Evolutionary conservation across 768 basidiomycete genomes (phyloP).

Genomic region (Trametes punicea): DNA sequence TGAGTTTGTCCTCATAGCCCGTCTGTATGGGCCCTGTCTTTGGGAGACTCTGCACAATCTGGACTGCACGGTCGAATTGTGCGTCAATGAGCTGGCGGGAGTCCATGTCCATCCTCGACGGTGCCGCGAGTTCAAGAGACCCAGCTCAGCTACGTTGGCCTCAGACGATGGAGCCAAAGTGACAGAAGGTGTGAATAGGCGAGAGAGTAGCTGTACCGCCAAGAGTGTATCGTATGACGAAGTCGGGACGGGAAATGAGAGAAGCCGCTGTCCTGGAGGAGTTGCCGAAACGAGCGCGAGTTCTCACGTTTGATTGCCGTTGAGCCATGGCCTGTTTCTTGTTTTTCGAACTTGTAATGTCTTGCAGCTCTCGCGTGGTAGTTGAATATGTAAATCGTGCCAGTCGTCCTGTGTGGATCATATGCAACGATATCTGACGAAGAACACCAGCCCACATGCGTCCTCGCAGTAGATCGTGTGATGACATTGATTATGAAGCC

Average conservation of each 20-base stretch:
- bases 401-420: too few species aligned
- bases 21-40: constrained; percentile 96
- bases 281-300: constrained; percentile 2
- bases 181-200: not conserved
- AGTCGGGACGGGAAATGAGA: not conserved
- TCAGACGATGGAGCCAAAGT: not conserved
- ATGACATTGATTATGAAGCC: too few species aligned
- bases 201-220: not conserved
- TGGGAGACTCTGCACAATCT: constrained; percentile 89
- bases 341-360: too few species aligned
- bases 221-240: constrained; percentile 1
- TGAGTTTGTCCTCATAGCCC: constrained; percentile 90
- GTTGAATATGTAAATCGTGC: too few species aligned
- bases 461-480: too few species aligned
- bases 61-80: constrained; percentile 91
- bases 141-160: not conserved
- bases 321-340: too few species aligned
- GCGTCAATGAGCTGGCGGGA: constrained; percentile 67
- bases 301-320: constrained; percentile 18
- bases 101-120: constrained; percentile 42
- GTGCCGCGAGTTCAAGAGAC: not conserved
- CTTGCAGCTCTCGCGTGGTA: too few species aligned
- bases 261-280: not conserved
- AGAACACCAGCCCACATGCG: too few species aligned
- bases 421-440: too few species aligned